A percentile compares a stretch with the other conserved stretches of the same genome.
phyloP scores from a whole-genome alignment of 768 basidiomycete genomes.

The Lentinus tigrinus region DNA sequence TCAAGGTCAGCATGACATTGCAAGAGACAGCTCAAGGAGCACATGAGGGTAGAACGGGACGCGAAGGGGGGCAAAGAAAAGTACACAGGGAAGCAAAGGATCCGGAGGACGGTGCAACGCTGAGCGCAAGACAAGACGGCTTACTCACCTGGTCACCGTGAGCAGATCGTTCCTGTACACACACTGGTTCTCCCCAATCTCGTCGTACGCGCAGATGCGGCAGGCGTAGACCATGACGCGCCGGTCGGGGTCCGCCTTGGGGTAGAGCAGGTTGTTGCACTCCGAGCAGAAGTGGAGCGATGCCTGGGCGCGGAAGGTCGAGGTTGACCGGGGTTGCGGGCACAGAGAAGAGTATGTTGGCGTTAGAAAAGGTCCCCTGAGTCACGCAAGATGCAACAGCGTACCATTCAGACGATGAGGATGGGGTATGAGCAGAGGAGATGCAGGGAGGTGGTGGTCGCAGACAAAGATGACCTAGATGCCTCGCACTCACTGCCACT shows the following conservation, averaged over 20 bases:
- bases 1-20: neutral
- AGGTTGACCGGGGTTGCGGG: neutral
- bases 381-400: too few species aligned
- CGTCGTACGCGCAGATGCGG: conserved; percentile 85
- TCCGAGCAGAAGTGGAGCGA: conserved; percentile 90
- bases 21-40: too few species aligned
- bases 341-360: neutral
- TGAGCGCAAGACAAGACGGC: neutral
- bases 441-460: neutral
- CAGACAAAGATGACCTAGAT: neutral
- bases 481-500: too few species aligned
- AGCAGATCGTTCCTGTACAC: conserved; percentile 93
- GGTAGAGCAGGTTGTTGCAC: conserved; percentile 94
- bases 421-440: neutral
- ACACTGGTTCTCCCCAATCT: conserved; percentile 82
- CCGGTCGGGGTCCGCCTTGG: conserved; percentile 85
- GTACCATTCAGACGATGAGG: neutral
- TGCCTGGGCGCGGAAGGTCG: conserved; percentile 45
- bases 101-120: too few species aligned
- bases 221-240: conserved; percentile 89
- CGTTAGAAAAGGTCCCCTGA: too few species aligned
- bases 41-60: too few species aligned
- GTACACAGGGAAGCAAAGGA: too few species aligned
- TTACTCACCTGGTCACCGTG: conserved; percentile 82
- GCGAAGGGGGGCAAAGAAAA: too few species aligned